Evolutionary conservation across 106 monocot genomes (phyloP), one percentile per base, ranked within the genome.

Genomic region (Dioscorea dumetorum): DNA sequence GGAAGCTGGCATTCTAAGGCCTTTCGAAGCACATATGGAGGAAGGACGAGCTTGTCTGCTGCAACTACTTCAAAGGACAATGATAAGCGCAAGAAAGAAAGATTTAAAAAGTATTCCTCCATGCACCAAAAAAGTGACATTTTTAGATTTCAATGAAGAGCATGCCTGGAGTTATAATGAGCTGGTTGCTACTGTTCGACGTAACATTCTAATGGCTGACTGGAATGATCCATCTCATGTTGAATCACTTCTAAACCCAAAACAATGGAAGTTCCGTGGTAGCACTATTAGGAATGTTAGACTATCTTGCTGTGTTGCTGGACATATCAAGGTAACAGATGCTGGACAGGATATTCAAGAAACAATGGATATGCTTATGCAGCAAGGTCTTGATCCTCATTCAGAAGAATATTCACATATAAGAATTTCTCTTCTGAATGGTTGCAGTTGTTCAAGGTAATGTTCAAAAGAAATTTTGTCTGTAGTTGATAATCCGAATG

Each of bases 201-300:
- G 97, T 33, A 99, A 99, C 77, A 99, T 99, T 59, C 72, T 99
- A 60, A 90, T 92, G 84, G 97, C 97, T 24, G 97, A 99, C 50
- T 99, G 97, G 97, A 99, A 99, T 81, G 97, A 99, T 80, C 97
- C 97, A 70, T 92, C 97, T 75, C 97, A 99, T 81, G 87, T 93
- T 68, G 97, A 99, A 77, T 99, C 97, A 64, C 90, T 99, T 63
- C 78, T 99, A n/a, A 99, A 99, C 72, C 92, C 97, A 28, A 92
- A 90, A 67, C 97, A 99, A 57, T 99, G 97, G 97, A 92, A 90
- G 74, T 87, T 90, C 49, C 89, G 97, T 24, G 72, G 84, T 34
- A 79, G 69, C 57, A 92, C 92, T 22, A 85, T 99, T 48, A 86
- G 70, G 67, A 99, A 99, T 80, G 75, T 99, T 22, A 87, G 97